Percentiles rank a stretch among this genome's conserved stretches.
phyloP scores from a whole-genome alignment of 2,329 filamentous ascomycete species.

The Ceratocystis diversiconidia region DNA sequence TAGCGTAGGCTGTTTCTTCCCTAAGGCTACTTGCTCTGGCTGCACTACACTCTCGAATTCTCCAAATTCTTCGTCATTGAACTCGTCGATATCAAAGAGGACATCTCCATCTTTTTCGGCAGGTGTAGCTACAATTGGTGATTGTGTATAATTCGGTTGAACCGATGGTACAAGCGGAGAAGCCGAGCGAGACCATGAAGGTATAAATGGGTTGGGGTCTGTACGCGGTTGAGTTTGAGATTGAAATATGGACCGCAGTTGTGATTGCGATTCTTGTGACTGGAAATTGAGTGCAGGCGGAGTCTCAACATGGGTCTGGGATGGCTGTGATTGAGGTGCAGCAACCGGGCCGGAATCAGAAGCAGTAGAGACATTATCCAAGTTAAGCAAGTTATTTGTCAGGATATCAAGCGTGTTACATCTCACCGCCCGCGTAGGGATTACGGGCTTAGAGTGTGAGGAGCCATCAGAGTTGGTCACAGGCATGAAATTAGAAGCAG shows the following conservation, averaged over 20 bases:
- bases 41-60: conserved; percentile 30
- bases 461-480: background rate
- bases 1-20: conserved; percentile 10
- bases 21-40: background rate
- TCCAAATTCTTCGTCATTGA: conserved; percentile 31
- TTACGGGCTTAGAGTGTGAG: background rate
- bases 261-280: background rate
- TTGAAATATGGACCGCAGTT: conserved; percentile 11
- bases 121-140: conserved; percentile 19
- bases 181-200: background rate
- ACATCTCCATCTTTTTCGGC: conserved; percentile 35
- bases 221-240: background rate
- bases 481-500: background rate
- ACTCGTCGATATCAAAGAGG: conserved; percentile 47
- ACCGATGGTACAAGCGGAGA: background rate
- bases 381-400: conserved; percentile 36
- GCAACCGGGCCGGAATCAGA: background rate
- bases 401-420: conserved; percentile 41
- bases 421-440: conserved; percentile 25
- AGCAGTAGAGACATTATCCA: conserved; percentile 20
- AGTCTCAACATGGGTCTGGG: background rate
- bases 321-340: background rate
- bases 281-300: background rate
- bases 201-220: background rate
- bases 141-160: background rate